A percentile compares a stretch with the other conserved stretches of the same genome.
Evolutionary conservation across 441 rosid species (phyloP).

Genomic region (Aleurites moluccanus): DNA sequence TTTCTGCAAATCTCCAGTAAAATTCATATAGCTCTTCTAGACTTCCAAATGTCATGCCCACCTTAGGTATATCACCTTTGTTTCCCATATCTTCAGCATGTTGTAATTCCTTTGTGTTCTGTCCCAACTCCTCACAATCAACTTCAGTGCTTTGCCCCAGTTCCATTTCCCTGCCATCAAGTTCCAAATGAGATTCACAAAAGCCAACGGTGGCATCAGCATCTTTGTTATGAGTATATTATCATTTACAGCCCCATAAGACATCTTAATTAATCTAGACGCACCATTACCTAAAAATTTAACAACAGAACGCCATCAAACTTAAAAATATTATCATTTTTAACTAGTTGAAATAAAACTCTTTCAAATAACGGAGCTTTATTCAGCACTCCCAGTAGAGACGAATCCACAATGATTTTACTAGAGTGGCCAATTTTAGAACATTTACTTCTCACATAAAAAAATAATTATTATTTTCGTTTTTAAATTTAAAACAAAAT

Average conservation of each 20-base stretch:
- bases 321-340: not conserved
- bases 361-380: no score
- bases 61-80: not conserved
- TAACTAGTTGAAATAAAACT: no score
- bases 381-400: no score
- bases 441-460: no score
- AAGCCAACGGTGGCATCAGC: not conserved
- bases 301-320: not conserved
- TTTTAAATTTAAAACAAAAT: no score
- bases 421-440: no score
- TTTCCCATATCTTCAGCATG: not conserved
- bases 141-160: not conserved
- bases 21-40: not conserved
- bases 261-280: not conserved
- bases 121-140: not conserved
- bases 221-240: not conserved
- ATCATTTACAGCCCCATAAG: not conserved
- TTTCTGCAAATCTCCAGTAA: not conserved
- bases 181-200: not conserved
- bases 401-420: no score
- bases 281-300: not conserved
- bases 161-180: not conserved
- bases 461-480: no score
- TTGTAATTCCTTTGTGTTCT: not conserved
- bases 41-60: slow-evolving; percentile 1